Evolutionary conservation across 306 rosid species (phyloP).

Genomic region (Benincasa hispida): DNA sequence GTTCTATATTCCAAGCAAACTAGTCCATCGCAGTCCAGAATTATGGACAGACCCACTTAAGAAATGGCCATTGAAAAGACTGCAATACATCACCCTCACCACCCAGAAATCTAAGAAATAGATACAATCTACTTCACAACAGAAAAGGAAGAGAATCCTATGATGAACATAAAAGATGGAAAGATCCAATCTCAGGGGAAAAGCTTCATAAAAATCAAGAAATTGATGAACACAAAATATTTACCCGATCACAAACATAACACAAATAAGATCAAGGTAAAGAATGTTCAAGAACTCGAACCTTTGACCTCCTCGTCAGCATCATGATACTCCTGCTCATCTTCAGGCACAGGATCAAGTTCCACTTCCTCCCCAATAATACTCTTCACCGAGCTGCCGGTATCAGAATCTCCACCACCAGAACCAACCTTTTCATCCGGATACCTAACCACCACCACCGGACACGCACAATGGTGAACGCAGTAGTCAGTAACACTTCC

Average conservation of each 20-base stretch:
- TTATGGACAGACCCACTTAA: neutral
- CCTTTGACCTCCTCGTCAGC: conserved; percentile 52
- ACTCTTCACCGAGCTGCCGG: conserved; percentile 9
- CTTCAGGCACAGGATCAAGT: conserved; percentile 79
- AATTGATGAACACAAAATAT: neutral
- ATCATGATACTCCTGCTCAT: conserved; percentile 56
- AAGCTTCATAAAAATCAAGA: neutral
- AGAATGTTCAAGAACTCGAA: neutral
- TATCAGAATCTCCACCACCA: conserved; percentile 1
- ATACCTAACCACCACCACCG: conserved; percentile 70
- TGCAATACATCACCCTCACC: neutral
- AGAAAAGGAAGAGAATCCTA: neutral
- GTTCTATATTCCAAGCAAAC: neutral
- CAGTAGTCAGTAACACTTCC: conserved; percentile 89
- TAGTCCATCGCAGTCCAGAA: neutral
- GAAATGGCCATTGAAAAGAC: neutral
- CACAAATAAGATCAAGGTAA: neutral
- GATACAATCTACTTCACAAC: neutral
- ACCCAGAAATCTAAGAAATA: too few species aligned
- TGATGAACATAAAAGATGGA: neutral
- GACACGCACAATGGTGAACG: conserved; percentile 80
- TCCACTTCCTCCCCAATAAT: conserved; percentile 28
- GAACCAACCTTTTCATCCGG: conserved; percentile 39
- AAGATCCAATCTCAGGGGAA: neutral
- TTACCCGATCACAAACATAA: neutral